phyloP scores from a whole-genome alignment of 306 rosid genomes.

The Ammopiptanthus mongolicus region DNA sequence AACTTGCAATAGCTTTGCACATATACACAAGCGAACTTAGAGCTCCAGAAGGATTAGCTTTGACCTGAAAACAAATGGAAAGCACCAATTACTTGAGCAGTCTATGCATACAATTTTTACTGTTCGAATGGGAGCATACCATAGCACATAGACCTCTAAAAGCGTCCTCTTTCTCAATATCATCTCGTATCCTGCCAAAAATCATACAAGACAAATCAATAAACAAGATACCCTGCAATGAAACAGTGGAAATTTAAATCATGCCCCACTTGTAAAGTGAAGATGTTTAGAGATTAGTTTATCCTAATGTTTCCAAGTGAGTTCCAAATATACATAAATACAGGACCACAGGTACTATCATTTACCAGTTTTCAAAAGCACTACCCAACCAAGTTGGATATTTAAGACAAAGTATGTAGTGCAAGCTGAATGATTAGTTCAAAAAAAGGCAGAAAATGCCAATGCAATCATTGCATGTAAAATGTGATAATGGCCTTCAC shows the following conservation, averaged over 20 bases:
- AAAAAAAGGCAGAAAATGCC: not conserved
- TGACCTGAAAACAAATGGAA: slow-evolving; percentile 58
- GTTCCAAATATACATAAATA: not conserved
- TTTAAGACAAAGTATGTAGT: not conserved
- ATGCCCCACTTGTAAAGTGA: slow-evolving; percentile 2
- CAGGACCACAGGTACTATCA: not conserved
- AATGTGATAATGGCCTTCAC: not conserved
- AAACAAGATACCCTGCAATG: slow-evolving; percentile 1
- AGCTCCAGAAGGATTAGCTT: slow-evolving; percentile 92
- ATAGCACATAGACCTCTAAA: slow-evolving; percentile 93
- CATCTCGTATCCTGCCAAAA: slow-evolving; percentile 88
- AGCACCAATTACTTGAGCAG: not conserved
- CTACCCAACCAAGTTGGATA: not conserved
- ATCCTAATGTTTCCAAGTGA: not conserved
- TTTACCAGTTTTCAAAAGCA: slow-evolving; percentile 11
- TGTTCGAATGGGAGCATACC: slow-evolving; percentile 47
- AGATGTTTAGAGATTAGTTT: not conserved
- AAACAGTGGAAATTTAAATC: not conserved
- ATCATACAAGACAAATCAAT: slow-evolving; percentile 21
- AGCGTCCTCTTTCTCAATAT: slow-evolving; percentile 97
- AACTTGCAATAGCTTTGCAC: slow-evolving; percentile 98
- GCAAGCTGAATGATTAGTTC: not conserved
- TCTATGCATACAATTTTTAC: not conserved
- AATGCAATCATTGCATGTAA: not conserved
- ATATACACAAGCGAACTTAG: slow-evolving; percentile 65